Evolutionary conservation across 768 basidiomycete species (phyloP), one percentile per base, ranked within the genome.

Genomic region (Clathrus columnatus): DNA sequence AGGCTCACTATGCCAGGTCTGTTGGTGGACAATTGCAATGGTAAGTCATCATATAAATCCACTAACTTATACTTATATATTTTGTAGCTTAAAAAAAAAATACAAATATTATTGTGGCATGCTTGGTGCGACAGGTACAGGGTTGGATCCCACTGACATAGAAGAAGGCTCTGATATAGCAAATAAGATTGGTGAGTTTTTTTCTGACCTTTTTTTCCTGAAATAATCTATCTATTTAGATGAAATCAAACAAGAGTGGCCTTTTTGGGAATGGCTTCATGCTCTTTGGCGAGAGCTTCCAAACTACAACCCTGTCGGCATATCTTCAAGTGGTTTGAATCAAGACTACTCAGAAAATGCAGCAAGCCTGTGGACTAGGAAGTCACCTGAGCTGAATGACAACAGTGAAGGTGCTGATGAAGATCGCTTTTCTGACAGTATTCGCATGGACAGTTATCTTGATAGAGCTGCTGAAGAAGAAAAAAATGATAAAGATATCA

Each of bases 211-310:
- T 46, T 4, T 24, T 7, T 5, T 6, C 7, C n/a, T 4, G 3
- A 4, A n/a, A 20, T 14, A 54, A 54, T 32, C 50, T 55, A 14
- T 8, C 26, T 1, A 24, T 43, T 45, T 18, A 60, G 58, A 29
- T 24, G 5, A 17, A 5, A 61, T 66, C 16, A 30, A 24, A 1
- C 17, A 18, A 1, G 42, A 61, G 7, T 69, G 63, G 62, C 64
- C 66, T 21, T 68, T 63, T 61, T 69, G 65, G 64, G 60, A 64
- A 23, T 59, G 62, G 28, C 50, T 69, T 1, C 66, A 69, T 44
- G 21, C 62, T 14, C 63, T 67, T 30, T 68, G 67, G 67, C 23
- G 52, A 8, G 62, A 68, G 51, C 63, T 68, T 21, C 68, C 68
- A 1, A 63, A 62, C 53, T 69, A 67, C 59, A 67, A 67, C 47